Evolutionary conservation across 2,329 filamentous ascomycete genomes (phyloP).

Genomic region (Thermochaetoides dissita): DNA sequence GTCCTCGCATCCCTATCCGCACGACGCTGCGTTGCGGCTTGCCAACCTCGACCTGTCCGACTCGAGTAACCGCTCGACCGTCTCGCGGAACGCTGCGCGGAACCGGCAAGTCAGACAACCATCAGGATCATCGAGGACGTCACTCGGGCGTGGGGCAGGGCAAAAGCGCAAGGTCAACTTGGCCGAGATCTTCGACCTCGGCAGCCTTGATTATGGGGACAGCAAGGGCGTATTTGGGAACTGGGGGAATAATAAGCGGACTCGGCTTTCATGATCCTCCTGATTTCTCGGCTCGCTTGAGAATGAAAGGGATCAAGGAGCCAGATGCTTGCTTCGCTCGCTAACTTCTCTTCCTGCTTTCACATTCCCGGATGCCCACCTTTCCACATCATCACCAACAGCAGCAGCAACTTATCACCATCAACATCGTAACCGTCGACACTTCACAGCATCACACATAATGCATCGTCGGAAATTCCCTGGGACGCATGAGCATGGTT

Average conservation of each 20-base stretch:
- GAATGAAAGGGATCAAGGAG: too few species aligned
- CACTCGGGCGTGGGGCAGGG: slow-evolving; percentile 49
- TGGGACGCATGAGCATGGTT: slow-evolving; percentile 7
- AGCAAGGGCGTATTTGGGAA: slow-evolving; percentile 42
- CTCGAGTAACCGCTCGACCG: slow-evolving; percentile 15
- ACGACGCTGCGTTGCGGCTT: slow-evolving; percentile 43
- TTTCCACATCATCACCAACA: too few species aligned
- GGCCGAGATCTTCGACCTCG: slow-evolving; percentile 61
- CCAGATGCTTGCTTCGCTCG: too few species aligned
- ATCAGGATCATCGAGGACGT: slow-evolving; percentile 9
- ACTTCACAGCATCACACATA: background rate
- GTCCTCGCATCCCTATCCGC: slow-evolving; percentile 45
- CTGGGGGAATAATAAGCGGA: slow-evolving; percentile 30
- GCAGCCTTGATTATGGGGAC: slow-evolving; percentile 41
- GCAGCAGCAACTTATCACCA: too few species aligned
- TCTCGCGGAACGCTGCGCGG: slow-evolving; percentile 16
- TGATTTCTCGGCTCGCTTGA: too few species aligned
- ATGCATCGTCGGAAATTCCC: slow-evolving; percentile 3
- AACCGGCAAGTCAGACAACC: slow-evolving; percentile 7
- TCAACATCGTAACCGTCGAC: too few species aligned
- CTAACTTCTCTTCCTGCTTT: too few species aligned
- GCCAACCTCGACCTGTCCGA: slow-evolving; percentile 48
- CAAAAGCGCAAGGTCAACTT: slow-evolving; percentile 61
- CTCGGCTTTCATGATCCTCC: slow-evolving; percentile 28
- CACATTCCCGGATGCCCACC: too few species aligned